phyloP scores from a whole-genome alignment of 139 green algal species.

The Eudorina sp. region DNA sequence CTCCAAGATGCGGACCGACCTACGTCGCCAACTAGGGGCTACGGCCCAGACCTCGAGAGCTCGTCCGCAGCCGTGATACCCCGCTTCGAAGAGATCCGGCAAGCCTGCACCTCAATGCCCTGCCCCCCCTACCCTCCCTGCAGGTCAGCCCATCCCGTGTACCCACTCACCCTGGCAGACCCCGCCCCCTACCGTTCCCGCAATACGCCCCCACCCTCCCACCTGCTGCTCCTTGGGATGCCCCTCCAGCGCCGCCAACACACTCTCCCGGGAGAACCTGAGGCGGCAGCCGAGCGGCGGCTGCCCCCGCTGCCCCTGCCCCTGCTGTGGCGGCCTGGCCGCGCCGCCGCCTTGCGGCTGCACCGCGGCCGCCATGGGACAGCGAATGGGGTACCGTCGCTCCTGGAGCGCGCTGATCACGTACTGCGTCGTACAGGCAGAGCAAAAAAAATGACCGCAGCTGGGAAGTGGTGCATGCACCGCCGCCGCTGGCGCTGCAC shows the following conservation, averaged over 20 bases:
- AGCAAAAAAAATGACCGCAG: conserved; percentile 57
- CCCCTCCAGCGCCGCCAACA: not conserved
- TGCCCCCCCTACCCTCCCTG: no score
- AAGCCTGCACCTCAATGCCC: no score
- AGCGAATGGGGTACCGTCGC: conserved; percentile 54
- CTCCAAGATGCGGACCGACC: no score
- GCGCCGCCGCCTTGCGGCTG: not conserved
- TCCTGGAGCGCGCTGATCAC: conserved; percentile 45
- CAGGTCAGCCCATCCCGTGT: no score
- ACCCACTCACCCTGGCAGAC: no score
- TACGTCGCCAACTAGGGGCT: no score
- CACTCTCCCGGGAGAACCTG: not conserved
- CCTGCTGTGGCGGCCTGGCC: conserved; percentile 11
- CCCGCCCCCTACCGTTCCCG: no score
- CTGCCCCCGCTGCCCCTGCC: not conserved
- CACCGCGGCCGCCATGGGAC: conserved; percentile 51
- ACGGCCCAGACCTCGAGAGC: no score
- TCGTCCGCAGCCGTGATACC: no score
- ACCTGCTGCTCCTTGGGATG: not conserved
- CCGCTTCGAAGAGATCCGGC: no score
- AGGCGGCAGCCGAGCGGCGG: not conserved
- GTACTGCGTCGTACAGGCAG: conserved; percentile 57
- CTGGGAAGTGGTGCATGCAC: no score
- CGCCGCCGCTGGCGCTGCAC: not conserved
- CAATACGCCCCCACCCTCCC: no score